Evolutionary conservation across 2,329 filamentous ascomycete species (phyloP), one percentile per base, ranked within the genome.

Genomic region (Aspergillus ruber): DNA sequence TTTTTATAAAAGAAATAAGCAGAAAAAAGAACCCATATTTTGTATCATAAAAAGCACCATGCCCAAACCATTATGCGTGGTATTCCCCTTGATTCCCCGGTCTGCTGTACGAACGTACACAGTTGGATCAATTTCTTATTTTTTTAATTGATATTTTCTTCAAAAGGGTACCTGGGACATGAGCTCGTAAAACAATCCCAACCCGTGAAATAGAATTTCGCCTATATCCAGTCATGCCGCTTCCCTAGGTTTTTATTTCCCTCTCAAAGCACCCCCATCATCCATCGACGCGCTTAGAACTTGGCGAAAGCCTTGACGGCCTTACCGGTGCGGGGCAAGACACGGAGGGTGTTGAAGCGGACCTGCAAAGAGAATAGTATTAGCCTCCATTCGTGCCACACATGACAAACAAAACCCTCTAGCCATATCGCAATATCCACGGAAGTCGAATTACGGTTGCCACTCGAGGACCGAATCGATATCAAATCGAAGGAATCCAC

Each of bases 331-430:
- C 90, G 85, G 78, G 91, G 91, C 69, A 97, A 87, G 68, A 98
- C 93, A 71, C 93, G 90, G 73, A 98, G 88, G 73, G 96, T 90
- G 82, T 98, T 98, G 88, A 98, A 98, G 74, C 93, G 93, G 72
- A 95, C 87, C 90, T 95, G 60, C 43, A 51, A 45, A 45, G 20
- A 52, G 33, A 43, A 42, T 25, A n/a, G 4, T 20, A 20, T 12
- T 39, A 20, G 15, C 18, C 36, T 12, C 36, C 36, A 20, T 29
- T 36, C n/a, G 33, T 36, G 8, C n/a, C 33, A 36, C n/a, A 6
- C 6, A 36, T 36, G 33, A 10, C 33, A 18, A 36, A 4, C n/a
- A 36, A 17, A n/a, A 36, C 17, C 33, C n/a, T 18, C 17, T 29
- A 27, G 21, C 15, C 25, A 18, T 7, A 43, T 17, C 23, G 21